Evolutionary conservation across 345 rosid species (phyloP), one percentile per base, ranked within the genome.

Genomic region (Populus davidiana): DNA sequence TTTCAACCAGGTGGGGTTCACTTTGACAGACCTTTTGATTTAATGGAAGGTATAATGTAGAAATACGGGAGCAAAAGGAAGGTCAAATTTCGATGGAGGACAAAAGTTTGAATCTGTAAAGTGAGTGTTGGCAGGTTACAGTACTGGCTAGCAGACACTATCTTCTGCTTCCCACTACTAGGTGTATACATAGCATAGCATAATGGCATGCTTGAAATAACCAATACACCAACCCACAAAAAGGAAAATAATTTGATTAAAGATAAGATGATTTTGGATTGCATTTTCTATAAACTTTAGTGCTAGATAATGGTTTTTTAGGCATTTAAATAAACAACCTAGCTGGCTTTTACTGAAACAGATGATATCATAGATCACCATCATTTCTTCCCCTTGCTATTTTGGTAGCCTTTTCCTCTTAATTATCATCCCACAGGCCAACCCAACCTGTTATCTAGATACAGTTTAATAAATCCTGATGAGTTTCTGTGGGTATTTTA

Each of bases 1-100:
- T 67, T 79, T 87, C 85, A 79, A 75, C 79, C 52, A 29, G 7
- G 82, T 79, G 85, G 86, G 89, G 81, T 74, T 84, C 85, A 75
- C 41, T 74, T 63, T 73, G 75, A 70, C 44, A 31, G 59, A 8
- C 75, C 43, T 83, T 75, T 54, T 50, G 72, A 13, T 69, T 6
- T 64, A 50, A 41, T 25, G 52, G 56, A 77, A 72, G 14, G 47
- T 36, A 52, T 36, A 52, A 67, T 64, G 75, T 76, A 73, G 70
- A 71, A 67, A 73, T 70, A 74, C 68, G 77, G 78, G 78, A 64
- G 77, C 38, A 73, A 79, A 71, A 73, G 76, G 31, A 59, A 49
- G 72, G 67, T 17, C 41, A 52, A 33, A 75, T 79, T 77, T 79
- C 75, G 31, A 36, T 44, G 10, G 47, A 8, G 64, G 72, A 16